A percentile compares a stretch with the other conserved stretches of the same genome.
Conservation (phyloP, 2,329 filamentous ascomycete species). For the Pestalotiopsis sp. region DNA sequence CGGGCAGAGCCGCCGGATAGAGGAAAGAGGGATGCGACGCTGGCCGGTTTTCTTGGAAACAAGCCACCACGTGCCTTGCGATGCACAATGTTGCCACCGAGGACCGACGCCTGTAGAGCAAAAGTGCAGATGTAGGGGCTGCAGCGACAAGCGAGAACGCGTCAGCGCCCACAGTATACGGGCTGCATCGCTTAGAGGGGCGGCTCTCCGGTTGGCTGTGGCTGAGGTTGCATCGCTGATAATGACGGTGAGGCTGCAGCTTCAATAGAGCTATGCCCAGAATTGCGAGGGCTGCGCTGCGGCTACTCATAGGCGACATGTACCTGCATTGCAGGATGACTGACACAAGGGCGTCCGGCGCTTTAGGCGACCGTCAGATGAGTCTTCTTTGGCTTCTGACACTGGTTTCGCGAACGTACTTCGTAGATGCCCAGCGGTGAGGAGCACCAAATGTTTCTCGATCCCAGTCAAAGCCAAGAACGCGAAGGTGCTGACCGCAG, state of each 20-base stretch:
- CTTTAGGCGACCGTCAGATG: background rate
- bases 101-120: background rate
- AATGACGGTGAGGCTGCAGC: background rate
- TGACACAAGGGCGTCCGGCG: background rate
- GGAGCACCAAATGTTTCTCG: too few species aligned
- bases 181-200: background rate
- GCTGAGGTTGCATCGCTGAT: background rate
- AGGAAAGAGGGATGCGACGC: background rate
- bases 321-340: background rate
- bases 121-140: background rate
- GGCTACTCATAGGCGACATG: background rate
- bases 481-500: background rate
- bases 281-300: background rate
- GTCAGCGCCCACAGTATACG: background rate
- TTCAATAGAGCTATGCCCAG: background rate
- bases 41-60: background rate
- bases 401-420: too few species aligned
- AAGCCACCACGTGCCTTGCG: background rate
- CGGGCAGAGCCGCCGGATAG: background rate
- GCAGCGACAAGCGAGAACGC: background rate
- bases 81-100: background rate
- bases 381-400: too few species aligned
- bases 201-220: background rate
- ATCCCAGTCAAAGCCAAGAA: background rate
- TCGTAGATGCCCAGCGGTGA: too few species aligned